A percentile compares a stretch with the other conserved stretches of the same genome.
phyloP scores from a whole-genome alignment of 1,139 yeast genomes.

The Scheffersomyces illinoinensis region DNA sequence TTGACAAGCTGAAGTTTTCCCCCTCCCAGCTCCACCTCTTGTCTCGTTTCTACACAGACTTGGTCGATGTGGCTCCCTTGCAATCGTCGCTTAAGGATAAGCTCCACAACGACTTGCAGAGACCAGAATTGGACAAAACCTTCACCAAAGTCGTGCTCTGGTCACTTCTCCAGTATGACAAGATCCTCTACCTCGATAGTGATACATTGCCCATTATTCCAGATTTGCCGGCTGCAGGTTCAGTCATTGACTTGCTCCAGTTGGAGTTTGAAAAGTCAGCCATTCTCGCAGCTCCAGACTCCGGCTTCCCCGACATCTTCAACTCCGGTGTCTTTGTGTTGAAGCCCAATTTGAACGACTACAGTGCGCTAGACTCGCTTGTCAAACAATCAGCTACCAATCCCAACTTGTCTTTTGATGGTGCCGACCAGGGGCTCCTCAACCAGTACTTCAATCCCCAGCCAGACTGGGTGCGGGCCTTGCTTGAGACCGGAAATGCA shows the following conservation, averaged over 20 bases:
- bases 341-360: slow-evolving; percentile 55
- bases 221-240: slow-evolving; percentile 37
- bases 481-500: slow-evolving; percentile 3
- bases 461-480: slow-evolving; percentile 42
- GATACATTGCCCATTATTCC: slow-evolving; percentile 69
- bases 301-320: slow-evolving; percentile 95
- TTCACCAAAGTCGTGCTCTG: slow-evolving; percentile 76
- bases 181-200: slow-evolving; percentile 75
- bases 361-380: slow-evolving; percentile 36
- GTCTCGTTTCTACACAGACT: slow-evolving; percentile 27
- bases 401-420: slow-evolving; percentile 67
- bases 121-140: slow-evolving; percentile 76
- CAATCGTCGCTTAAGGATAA: slow-evolving; percentile 27
- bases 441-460: slow-evolving; percentile 70
- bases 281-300: slow-evolving; percentile 81
- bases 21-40: slow-evolving; percentile 29
- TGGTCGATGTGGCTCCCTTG: slow-evolving; percentile 31
- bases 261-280: slow-evolving; percentile 36
- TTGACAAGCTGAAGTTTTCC: slow-evolving; percentile 32
- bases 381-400: slow-evolving; percentile 9
- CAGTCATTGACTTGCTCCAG: slow-evolving; percentile 28
- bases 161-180: slow-evolving; percentile 55
- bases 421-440: slow-evolving; percentile 93
- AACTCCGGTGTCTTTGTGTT: slow-evolving; percentile 83
- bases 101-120: slow-evolving; percentile 43